phyloP scores from a whole-genome alignment of 768 basidiomycete species.

The Pleurotus tuoliensis region DNA sequence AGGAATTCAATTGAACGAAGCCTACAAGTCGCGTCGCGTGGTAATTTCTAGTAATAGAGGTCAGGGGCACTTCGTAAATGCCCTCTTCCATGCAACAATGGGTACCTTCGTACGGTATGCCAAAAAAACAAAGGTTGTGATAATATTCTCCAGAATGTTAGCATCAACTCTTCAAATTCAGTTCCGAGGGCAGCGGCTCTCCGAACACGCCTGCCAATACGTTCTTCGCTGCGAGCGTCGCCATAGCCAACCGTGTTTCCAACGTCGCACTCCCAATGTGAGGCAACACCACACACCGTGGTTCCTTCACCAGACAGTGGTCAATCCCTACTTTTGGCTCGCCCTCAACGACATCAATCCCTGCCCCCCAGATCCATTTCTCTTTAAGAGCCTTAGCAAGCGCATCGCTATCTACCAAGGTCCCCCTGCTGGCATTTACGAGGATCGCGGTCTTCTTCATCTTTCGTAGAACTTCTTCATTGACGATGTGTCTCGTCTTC shows the following conservation, averaged over 20 bases:
- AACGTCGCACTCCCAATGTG: slow-evolving; percentile 90
- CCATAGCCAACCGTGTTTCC: slow-evolving; percentile 84
- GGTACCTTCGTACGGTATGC: too few relatives aligned
- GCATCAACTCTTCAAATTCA: slow-evolving; percentile 20
- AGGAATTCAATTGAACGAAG: too few relatives aligned
- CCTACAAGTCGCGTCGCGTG: too few relatives aligned
- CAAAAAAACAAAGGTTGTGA: too few relatives aligned
- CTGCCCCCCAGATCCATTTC: slow-evolving; percentile 87
- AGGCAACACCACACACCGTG: slow-evolving; percentile 80
- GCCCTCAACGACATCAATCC: slow-evolving; percentile 90
- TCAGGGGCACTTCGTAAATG: too few relatives aligned
- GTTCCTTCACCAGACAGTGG: slow-evolving; percentile 79
- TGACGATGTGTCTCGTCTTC: slow-evolving; percentile 68
- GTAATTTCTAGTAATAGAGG: too few relatives aligned
- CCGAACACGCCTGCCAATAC: slow-evolving; percentile 53
- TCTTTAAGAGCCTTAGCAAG: slow-evolving; percentile 75
- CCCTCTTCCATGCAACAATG: too few relatives aligned
- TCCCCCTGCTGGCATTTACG: slow-evolving; percentile 83
- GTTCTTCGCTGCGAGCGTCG: slow-evolving; percentile 67
- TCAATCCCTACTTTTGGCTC: slow-evolving; percentile 73
- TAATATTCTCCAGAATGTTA: not conserved
- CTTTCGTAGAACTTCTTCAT: slow-evolving; percentile 63
- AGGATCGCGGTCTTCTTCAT: slow-evolving; percentile 87
- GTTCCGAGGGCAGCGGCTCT: slow-evolving; percentile 51
- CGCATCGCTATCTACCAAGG: slow-evolving; percentile 87